Conservation (phyloP, 495 filamentous ascomycete genomes). For the Xylaria flabelliformis region DNA sequence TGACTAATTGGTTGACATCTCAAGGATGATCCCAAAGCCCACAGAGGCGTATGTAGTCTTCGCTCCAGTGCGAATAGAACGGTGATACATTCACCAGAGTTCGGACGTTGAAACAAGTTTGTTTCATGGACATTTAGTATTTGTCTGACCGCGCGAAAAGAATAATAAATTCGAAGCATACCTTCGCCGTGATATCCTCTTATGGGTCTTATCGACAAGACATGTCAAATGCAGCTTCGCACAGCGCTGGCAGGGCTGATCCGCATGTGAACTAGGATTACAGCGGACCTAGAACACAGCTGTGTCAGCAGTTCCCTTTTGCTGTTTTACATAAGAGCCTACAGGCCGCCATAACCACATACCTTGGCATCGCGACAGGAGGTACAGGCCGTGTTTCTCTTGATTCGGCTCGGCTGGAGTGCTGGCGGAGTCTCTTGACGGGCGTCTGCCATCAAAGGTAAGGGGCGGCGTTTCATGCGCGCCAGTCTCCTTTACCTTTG, state of each 20-base stretch:
- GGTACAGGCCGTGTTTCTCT: conserved; percentile 52
- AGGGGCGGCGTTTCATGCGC: conserved; percentile 28
- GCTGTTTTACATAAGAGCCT: conserved; percentile 5
- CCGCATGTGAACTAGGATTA: conserved; percentile 48
- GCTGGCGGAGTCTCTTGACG: conserved; percentile 32
- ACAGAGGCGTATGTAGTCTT: neutral
- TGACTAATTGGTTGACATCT: neutral
- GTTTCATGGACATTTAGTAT: neutral
- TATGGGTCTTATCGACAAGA: conserved; percentile 54
- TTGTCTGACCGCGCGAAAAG: neutral
- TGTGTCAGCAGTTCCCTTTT: neutral
- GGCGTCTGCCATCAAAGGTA: conserved; percentile 37
- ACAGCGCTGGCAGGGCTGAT: conserved; percentile 51
- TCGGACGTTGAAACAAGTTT: neutral
- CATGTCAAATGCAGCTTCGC: conserved; percentile 52
- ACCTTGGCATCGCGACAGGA: conserved; percentile 54
- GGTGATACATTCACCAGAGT: neutral
- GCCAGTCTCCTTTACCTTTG: neutral
- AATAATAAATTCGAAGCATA: conserved; percentile 27
- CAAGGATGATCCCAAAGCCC: too few species aligned
- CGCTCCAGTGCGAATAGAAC: neutral
- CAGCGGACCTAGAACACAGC: conserved; percentile 47
- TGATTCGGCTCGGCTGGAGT: conserved; percentile 39
- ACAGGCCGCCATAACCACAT: neutral
- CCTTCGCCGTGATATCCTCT: conserved; percentile 51